Evolutionary conservation across 2,329 filamentous ascomycete genomes (phyloP).

Genomic region (Aspergillus chevalieri): DNA sequence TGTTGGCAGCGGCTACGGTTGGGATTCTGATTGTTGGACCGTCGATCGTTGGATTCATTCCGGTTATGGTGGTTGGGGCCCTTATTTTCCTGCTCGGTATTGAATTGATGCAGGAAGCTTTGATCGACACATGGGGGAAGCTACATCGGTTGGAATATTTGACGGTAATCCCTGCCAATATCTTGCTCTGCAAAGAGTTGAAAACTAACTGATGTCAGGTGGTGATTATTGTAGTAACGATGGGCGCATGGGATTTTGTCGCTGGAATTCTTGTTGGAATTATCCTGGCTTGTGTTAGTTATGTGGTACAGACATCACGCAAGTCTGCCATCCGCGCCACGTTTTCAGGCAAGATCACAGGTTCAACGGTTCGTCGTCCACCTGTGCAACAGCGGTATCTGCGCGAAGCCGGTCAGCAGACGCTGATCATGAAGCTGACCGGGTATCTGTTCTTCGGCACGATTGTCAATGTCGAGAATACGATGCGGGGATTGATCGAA

Average conservation of each 20-base stretch:
- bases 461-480: slow-evolving; percentile 89
- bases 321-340: slow-evolving; percentile 82
- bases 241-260: slow-evolving; percentile 97
- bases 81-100: slow-evolving; percentile 94
- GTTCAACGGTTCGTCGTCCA: slow-evolving; percentile 87
- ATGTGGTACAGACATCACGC: slow-evolving; percentile 84
- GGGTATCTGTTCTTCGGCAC: slow-evolving; percentile 98
- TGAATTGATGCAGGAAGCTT: slow-evolving; percentile 79
- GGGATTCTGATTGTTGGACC: slow-evolving; percentile 81
- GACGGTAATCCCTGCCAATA: slow-evolving; percentile 52
- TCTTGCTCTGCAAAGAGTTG: background rate
- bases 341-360: slow-evolving; percentile 84
- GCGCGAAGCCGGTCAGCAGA: slow-evolving; percentile 77
- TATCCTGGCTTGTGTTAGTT: slow-evolving; percentile 79
- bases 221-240: slow-evolving; percentile 81
- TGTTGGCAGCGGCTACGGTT: slow-evolving; percentile 74
- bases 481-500: slow-evolving; percentile 73
- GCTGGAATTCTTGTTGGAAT: slow-evolving; percentile 90
- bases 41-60: slow-evolving; percentile 84
- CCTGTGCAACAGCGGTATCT: slow-evolving; percentile 83
- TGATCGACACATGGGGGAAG: slow-evolving; percentile 84
- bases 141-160: slow-evolving; percentile 81
- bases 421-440: slow-evolving; percentile 82
- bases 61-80: slow-evolving; percentile 92
- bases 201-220: slow-evolving; percentile 44